These are phyloP conservation scores for Exserohilum rostratum DNA, from an alignment of 2,329 filamentous ascomycete species.

Conservation along the genomic window DNA sequence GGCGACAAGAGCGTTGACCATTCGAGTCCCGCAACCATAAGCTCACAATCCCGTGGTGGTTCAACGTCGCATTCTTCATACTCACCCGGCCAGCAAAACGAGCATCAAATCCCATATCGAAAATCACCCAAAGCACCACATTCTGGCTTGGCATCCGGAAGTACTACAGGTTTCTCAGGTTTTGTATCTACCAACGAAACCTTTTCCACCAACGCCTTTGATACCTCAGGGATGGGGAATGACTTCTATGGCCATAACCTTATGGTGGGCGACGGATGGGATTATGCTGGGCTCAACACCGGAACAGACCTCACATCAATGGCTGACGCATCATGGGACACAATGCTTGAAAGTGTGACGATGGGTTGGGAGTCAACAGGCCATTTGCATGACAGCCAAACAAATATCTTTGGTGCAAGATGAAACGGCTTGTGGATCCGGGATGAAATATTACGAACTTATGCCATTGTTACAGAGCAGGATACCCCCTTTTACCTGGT, in stretches of 20 bases:
- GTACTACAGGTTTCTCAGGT: constrained; percentile 7
- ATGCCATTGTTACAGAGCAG: constrained; percentile 4
- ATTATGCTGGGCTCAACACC: constrained; percentile 30
- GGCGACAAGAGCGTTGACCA: constrained; percentile 36
- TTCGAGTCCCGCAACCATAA: constrained; percentile 42
- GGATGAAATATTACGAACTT: neutral
- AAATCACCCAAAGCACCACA: constrained; percentile 30
- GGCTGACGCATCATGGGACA: constrained; percentile 44
- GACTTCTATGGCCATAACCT: constrained; percentile 28
- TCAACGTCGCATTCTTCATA: constrained; percentile 47
- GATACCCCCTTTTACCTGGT: constrained; percentile 30
- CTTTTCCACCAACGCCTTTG: constrained; percentile 12
- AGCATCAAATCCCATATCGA: constrained; percentile 38
- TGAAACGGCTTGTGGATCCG: neutral
- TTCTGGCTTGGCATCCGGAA: neutral
- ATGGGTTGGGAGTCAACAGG: constrained; percentile 41
- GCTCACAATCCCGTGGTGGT: constrained; percentile 38
- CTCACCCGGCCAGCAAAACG: constrained; percentile 36
- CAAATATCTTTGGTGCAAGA: constrained; percentile 8
- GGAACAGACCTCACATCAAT: constrained; percentile 41
- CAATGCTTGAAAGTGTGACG: constrained; percentile 46
- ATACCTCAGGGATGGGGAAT: constrained; percentile 10
- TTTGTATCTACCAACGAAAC: constrained; percentile 12
- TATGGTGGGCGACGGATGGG: constrained; percentile 42
- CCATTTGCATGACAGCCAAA: constrained; percentile 14